phyloP scores from a whole-genome alignment of 257 asterid genomes.

The Solanum paucissectum region DNA sequence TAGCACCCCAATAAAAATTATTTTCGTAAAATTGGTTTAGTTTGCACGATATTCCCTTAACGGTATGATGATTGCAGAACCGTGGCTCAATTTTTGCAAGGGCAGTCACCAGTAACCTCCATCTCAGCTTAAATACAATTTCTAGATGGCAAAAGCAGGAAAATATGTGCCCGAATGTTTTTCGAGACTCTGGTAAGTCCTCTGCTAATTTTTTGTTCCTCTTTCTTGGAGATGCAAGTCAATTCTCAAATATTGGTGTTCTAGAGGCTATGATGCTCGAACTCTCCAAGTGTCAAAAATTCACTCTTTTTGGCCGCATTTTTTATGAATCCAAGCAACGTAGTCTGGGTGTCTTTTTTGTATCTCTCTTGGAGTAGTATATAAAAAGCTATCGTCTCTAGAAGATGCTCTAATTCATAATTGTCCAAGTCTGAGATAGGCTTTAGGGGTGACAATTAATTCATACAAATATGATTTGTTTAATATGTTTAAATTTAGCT shows the following conservation, averaged over 20 bases:
- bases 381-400: not conserved
- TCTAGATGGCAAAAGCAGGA: conserved; percentile 52
- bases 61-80: conserved; percentile 36
- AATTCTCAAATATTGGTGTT: not conserved
- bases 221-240: not conserved
- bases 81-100: conserved; percentile 60
- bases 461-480: not conserved
- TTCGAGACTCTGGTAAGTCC: conserved; percentile 48
- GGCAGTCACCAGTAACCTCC: conserved; percentile 42
- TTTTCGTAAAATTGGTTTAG: not conserved
- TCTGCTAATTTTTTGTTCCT: not conserved
- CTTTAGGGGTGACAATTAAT: not conserved
- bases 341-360: not conserved
- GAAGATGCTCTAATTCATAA: not conserved
- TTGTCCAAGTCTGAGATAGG: not conserved
- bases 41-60: not conserved
- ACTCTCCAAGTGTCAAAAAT: not conserved
- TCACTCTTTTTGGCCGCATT: not conserved
- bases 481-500: not conserved
- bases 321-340: not conserved
- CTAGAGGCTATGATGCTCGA: not conserved
- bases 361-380: too few species aligned
- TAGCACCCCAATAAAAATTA: not conserved
- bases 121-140: conserved; percentile 55
- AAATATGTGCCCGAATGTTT: conserved; percentile 58